phyloP scores from a whole-genome alignment of 148 eudicot species.

The Simmondsia chinensis region DNA sequence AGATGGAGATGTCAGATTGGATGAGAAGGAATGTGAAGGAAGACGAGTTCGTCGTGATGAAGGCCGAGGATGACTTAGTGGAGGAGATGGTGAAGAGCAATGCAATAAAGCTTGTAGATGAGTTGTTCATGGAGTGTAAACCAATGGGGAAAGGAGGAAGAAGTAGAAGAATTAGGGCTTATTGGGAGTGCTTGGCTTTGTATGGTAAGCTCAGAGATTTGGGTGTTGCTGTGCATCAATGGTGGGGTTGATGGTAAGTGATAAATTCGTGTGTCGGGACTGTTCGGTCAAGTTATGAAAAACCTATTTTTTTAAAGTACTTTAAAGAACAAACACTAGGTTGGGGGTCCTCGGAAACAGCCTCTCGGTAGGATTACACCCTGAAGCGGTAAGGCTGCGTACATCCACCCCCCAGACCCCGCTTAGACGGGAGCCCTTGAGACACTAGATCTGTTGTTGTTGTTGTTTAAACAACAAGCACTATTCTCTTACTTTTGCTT shows the following conservation, averaged over 20 bases:
- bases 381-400: too few relatives aligned
- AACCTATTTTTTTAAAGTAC: too few relatives aligned
- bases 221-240: constrained; percentile 78
- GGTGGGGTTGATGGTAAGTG: constrained; percentile 85
- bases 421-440: too few relatives aligned
- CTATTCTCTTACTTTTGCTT: too few relatives aligned
- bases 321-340: background rate
- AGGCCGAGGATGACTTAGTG: constrained; percentile 52
- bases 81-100: constrained; percentile 54
- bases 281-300: too few relatives aligned
- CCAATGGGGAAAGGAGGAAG: constrained; percentile 29
- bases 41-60: constrained; percentile 78
- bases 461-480: too few relatives aligned
- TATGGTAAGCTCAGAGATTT: constrained; percentile 72
- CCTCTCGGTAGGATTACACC: too few relatives aligned
- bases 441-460: too few relatives aligned
- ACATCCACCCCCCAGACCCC: too few relatives aligned
- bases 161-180: constrained; percentile 55
- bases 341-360: too few relatives aligned
- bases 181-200: constrained; percentile 85
- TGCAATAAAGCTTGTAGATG: constrained; percentile 44
- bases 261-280: too few relatives aligned
- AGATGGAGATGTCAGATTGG: constrained; percentile 47
- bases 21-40: constrained; percentile 58
- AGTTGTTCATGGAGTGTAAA: constrained; percentile 55